phyloP scores from a whole-genome alignment of 768 basidiomycete species.

The Mycena rosella region DNA sequence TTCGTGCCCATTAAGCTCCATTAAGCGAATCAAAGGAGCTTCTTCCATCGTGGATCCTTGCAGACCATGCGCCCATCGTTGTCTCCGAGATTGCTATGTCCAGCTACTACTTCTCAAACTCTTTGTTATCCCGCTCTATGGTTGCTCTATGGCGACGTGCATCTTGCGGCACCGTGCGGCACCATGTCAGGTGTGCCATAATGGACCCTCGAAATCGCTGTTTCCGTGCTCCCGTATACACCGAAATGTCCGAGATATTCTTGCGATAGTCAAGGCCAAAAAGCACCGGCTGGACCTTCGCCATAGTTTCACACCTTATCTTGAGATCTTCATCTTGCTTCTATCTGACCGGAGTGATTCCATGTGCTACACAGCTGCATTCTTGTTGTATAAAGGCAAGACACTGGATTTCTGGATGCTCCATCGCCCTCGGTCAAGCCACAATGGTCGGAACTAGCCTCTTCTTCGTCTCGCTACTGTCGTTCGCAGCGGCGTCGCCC shows the following conservation, averaged over 20 bases:
- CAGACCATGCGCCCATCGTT: no score
- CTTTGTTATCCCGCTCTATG: no score
- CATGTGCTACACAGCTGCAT: constrained; percentile 9
- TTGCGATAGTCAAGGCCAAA: constrained; percentile 1
- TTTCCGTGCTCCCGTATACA: not conserved
- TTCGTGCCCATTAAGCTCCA: not conserved
- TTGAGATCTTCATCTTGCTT: constrained; percentile 10
- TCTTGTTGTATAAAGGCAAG: constrained; percentile 23
- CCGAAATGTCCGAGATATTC: not conserved
- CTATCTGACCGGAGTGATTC: not conserved
- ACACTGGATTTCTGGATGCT: not conserved
- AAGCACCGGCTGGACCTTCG: constrained; percentile 9
- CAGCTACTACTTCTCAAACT: no score
- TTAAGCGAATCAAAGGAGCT: not conserved
- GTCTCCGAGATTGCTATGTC: no score
- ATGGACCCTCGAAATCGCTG: not conserved
- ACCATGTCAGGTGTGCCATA: not conserved
- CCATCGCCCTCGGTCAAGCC: constrained; percentile 21
- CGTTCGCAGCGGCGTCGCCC: constrained; percentile 28
- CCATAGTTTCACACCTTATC: constrained; percentile 33
- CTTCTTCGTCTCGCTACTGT: constrained; percentile 34
- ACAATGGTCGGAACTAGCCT: constrained; percentile 31
- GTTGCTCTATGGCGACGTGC: not conserved
- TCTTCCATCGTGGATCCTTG: not conserved
- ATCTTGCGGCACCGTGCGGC: not conserved